Evolutionary conservation across 495 filamentous ascomycete species (phyloP).

Genomic region (Lepraria neglecta): DNA sequence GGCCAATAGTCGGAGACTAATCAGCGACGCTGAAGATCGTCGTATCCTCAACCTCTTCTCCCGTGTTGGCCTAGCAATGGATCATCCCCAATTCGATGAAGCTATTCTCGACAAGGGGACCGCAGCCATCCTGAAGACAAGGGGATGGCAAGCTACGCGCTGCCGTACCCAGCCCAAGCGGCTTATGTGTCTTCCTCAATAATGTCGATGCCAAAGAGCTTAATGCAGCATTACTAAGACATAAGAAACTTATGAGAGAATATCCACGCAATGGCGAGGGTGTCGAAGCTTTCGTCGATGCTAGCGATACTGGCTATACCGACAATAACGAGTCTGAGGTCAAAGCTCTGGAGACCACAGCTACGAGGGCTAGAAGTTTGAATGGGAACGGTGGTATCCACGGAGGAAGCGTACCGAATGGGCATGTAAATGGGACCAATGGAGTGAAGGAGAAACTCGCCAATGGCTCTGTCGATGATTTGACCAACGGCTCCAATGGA

Average conservation of each 20-base stretch:
- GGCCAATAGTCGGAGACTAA: slow-evolving; percentile 46
- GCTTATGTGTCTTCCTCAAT: slow-evolving; percentile 53
- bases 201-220: slow-evolving; percentile 48
- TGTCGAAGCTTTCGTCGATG: slow-evolving; percentile 55
- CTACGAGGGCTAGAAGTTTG: slow-evolving; percentile 32
- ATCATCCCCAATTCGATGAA: slow-evolving; percentile 55
- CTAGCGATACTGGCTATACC: slow-evolving; percentile 53
- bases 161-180: slow-evolving; percentile 52
- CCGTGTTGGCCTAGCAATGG: slow-evolving; percentile 55
- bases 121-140: slow-evolving; percentile 55
- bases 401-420: slow-evolving; percentile 26
- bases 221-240: slow-evolving; percentile 42
- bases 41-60: slow-evolving; percentile 55
- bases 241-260: slow-evolving; percentile 49
- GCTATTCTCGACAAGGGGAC: slow-evolving; percentile 53
- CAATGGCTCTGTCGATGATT: slow-evolving; percentile 22
- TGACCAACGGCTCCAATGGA: slow-evolving; percentile 30
- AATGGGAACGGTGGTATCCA: slow-evolving; percentile 30
- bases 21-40: slow-evolving; percentile 46
- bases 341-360: slow-evolving; percentile 30
- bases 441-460: slow-evolving; percentile 24
- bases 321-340: slow-evolving; percentile 39
- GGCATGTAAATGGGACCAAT: slow-evolving; percentile 11
- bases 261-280: slow-evolving; percentile 53
- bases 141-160: slow-evolving; percentile 54